Conservation (phyloP, 2,329 filamentous ascomycete species). For the Verticillium longisporum region DNA sequence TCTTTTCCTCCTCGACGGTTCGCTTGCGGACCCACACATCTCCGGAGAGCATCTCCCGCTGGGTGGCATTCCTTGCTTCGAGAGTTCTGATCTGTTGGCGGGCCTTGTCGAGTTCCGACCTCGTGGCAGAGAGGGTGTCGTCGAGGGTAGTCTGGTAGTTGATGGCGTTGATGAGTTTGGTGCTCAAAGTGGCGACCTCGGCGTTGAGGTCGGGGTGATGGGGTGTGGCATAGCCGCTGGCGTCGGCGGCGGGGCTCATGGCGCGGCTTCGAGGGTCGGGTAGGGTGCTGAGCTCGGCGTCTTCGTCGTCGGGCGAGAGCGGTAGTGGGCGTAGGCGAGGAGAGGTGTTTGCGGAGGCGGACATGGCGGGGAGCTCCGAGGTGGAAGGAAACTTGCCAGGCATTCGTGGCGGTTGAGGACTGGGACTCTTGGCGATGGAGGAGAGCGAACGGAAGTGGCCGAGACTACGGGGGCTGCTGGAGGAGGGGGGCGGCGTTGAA, state of each 20-base stretch:
- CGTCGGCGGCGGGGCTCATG: constrained; percentile 36
- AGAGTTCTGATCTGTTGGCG: constrained; percentile 60
- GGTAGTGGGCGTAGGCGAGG: constrained; percentile 26
- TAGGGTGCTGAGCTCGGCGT: constrained; percentile 61
- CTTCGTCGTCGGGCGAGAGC: constrained; percentile 37
- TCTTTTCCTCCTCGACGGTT: constrained; percentile 67
- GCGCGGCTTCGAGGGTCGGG: constrained; percentile 55
- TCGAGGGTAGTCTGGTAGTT: constrained; percentile 92
- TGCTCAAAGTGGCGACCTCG: constrained; percentile 85
- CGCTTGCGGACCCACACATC: constrained; percentile 71
- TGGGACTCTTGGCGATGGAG: constrained; percentile 35
- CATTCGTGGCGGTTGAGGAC: constrained; percentile 27
- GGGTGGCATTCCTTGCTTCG: constrained; percentile 58
- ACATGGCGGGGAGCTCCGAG: constrained; percentile 30
- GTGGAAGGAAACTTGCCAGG: constrained; percentile 28
- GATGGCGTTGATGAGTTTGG: constrained; percentile 94
- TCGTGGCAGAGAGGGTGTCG: constrained; percentile 74
- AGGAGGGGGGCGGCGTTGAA: constrained; percentile 19
- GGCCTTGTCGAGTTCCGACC: constrained; percentile 74
- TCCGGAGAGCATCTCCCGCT: constrained; percentile 64
- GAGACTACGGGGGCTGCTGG: constrained; percentile 22
- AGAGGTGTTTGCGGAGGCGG: constrained; percentile 25
- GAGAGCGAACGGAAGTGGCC: constrained; percentile 49
- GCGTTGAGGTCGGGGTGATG: constrained; percentile 52
- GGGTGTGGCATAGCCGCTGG: constrained; percentile 21